phyloP scores from a whole-genome alignment of 176 grass and related monocot genomes.

The Oryza rufipogon region DNA sequence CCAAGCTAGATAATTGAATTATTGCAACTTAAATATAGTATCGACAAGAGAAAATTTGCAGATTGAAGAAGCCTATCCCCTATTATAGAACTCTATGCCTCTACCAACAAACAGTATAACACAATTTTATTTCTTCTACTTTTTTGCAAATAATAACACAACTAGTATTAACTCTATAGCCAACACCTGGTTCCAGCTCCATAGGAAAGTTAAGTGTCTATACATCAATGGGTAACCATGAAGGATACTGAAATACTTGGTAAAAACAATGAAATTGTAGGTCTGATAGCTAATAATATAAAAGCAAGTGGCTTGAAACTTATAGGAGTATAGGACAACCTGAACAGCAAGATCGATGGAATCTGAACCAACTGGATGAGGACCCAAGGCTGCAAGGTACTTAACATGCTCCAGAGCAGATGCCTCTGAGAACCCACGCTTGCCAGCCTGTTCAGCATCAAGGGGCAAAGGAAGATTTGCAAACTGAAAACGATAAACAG shows the following conservation, averaged over 20 bases:
- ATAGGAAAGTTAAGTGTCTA: neutral
- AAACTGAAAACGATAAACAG: constrained; percentile 73
- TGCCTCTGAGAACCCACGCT: constrained; percentile 85
- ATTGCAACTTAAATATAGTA: constrained; percentile 1
- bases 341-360: constrained; percentile 76
- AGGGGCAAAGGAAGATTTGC: constrained; percentile 80
- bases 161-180: constrained; percentile 9
- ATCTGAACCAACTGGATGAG: constrained; percentile 94
- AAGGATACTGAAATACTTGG: constrained; percentile 16
- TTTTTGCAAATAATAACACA: neutral
- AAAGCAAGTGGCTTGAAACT: constrained; percentile 26
- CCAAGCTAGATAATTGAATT: neutral
- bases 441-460: constrained; percentile 67
- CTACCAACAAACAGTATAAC: constrained; percentile 5
- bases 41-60: neutral
- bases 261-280: constrained; percentile 15
- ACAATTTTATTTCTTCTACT: neutral
- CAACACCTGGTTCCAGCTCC: constrained; percentile 1
- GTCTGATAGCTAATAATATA: neutral
- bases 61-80: constrained; percentile 8
- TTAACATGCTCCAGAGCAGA: constrained; percentile 86
- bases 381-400: constrained; percentile 76
- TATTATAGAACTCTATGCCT: neutral
- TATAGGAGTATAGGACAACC: constrained; percentile 48
- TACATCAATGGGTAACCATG: neutral